Percentiles rank a stretch among this genome's conserved stretches.
phyloP scores from a whole-genome alignment of 306 rosid genomes.

The Medicago lupulina region DNA sequence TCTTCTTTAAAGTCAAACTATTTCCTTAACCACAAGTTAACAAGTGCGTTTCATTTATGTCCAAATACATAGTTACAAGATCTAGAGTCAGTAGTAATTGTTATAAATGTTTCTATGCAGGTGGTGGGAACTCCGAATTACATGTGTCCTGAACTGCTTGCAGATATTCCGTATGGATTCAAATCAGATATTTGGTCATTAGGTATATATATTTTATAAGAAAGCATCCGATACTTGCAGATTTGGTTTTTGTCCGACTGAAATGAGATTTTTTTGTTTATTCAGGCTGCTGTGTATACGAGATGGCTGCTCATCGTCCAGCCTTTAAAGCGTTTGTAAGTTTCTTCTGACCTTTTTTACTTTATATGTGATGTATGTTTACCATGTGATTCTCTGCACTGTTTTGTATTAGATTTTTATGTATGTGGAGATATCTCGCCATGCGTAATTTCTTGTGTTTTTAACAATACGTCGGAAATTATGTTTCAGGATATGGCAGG shows the following conservation, averaged over 20 bases:
- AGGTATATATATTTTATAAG: slow-evolving; percentile 62
- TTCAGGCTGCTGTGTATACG: slow-evolving; percentile 96
- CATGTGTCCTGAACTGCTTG: slow-evolving; percentile 99
- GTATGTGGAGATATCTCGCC: slow-evolving; percentile 6
- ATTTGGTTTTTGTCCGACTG: slow-evolving; percentile 42
- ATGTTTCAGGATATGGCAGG: slow-evolving; percentile 98
- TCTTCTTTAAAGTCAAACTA: slow-evolving; percentile 7
- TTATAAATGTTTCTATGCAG: slow-evolving; percentile 51
- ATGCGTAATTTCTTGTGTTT: slow-evolving; percentile 24
- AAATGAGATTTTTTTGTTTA: slow-evolving; percentile 42
- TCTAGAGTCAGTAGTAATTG: slow-evolving; percentile 22
- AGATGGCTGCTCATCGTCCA: slow-evolving; percentile 99
- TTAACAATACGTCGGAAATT: slow-evolving; percentile 39
- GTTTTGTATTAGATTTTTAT: not conserved
- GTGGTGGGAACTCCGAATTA: slow-evolving; percentile 99
- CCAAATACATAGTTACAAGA: slow-evolving; percentile 10
- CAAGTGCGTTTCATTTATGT: slow-evolving; percentile 22
- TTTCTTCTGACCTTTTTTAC: slow-evolving; percentile 38
- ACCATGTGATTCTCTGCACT: slow-evolving; percentile 19
- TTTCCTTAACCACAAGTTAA: not conserved
- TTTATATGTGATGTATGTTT: slow-evolving; percentile 1
- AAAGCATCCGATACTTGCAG: slow-evolving; percentile 6
- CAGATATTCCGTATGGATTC: slow-evolving; percentile 99
- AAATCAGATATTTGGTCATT: slow-evolving; percentile 99
- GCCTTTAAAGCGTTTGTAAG: slow-evolving; percentile 99